Evolutionary conservation across 768 basidiomycete species (phyloP).

Genomic region (Nidularia sp.): DNA sequence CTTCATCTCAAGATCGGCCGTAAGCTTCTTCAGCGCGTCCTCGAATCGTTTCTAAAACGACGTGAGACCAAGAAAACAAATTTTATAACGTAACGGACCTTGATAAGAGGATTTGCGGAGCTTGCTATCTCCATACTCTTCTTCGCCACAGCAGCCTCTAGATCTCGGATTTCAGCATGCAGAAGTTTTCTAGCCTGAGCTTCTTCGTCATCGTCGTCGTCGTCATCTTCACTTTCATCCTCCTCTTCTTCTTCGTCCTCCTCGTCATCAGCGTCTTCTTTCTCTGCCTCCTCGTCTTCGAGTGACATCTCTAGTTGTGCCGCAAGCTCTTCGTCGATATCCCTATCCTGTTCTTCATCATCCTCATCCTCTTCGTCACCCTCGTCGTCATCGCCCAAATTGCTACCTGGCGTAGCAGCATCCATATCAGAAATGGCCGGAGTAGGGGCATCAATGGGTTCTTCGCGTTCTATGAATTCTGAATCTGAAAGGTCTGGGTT

Average conservation of each 20-base stretch:
- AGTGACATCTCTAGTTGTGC: constrained; percentile 85
- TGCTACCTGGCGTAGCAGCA: constrained; percentile 53
- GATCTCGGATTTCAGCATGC: constrained; percentile 85
- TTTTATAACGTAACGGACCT: constrained; percentile 35
- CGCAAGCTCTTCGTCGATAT: constrained; percentile 85
- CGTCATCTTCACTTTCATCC: constrained; percentile 70
- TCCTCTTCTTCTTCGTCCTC: constrained; percentile 68
- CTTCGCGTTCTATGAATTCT: constrained; percentile 74
- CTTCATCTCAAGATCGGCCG: constrained; percentile 84
- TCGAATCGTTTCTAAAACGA: constrained; percentile 79
- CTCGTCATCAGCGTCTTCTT: constrained; percentile 58
- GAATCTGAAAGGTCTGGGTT: constrained; percentile 90
- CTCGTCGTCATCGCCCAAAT: constrained; percentile 45
- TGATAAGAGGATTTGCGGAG: constrained; percentile 84
- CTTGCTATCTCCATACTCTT: constrained; percentile 80
- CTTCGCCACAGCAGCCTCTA: constrained; percentile 84
- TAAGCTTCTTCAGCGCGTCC: constrained; percentile 85
- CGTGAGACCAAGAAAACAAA: background rate
- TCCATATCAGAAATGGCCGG: constrained; percentile 69
- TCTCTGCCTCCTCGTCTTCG: constrained; percentile 43
- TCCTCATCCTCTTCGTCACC: constrained; percentile 53
- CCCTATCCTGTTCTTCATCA: constrained; percentile 68
- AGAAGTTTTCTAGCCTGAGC: constrained; percentile 74
- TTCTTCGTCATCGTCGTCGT: constrained; percentile 82
- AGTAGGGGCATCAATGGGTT: constrained; percentile 65